Evolutionary conservation across 2,329 filamentous ascomycete species (phyloP).

Genomic region (Aspergillus aculeatinus): DNA sequence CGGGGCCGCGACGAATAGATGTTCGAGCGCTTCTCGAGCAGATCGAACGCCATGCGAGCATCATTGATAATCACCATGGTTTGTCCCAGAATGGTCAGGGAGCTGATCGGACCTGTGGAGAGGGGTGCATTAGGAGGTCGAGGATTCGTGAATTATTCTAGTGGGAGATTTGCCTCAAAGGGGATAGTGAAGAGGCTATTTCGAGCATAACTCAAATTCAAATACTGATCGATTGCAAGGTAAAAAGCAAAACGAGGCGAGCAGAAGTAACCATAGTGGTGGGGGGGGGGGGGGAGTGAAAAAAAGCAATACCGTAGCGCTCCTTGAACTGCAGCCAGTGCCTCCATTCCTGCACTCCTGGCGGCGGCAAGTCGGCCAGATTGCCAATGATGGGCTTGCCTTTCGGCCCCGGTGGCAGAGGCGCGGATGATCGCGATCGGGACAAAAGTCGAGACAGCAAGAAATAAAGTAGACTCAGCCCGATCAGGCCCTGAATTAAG

Average conservation of each 20-base stretch:
- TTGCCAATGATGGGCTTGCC: constrained; percentile 51
- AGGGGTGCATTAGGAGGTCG: not conserved
- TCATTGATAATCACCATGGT: constrained; percentile 37
- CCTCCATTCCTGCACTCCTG: constrained; percentile 35
- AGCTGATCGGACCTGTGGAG: constrained; percentile 31
- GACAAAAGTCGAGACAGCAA: not conserved
- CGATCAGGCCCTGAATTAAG: not conserved
- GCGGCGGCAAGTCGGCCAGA: constrained; percentile 46
- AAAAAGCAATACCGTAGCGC: constrained; percentile 27
- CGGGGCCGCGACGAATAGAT: constrained; percentile 28
- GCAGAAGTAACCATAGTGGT: not conserved
- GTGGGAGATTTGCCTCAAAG: no score
- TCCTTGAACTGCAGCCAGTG: constrained; percentile 46
- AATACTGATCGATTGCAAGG: no score
- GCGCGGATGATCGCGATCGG: not conserved
- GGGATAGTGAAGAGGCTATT: no score
- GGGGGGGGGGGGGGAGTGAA: not conserved
- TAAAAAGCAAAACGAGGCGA: not conserved
- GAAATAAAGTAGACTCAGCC: not conserved
- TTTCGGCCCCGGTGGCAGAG: constrained; percentile 51
- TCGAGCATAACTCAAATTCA: no score
- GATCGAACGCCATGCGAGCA: constrained; percentile 24
- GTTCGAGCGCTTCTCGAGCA: constrained; percentile 32
- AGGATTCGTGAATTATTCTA: no score
- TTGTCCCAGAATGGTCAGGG: constrained; percentile 33